phyloP scores from a whole-genome alignment of 78 protist species.

The Anaeramoeba flamelloides region DNA sequence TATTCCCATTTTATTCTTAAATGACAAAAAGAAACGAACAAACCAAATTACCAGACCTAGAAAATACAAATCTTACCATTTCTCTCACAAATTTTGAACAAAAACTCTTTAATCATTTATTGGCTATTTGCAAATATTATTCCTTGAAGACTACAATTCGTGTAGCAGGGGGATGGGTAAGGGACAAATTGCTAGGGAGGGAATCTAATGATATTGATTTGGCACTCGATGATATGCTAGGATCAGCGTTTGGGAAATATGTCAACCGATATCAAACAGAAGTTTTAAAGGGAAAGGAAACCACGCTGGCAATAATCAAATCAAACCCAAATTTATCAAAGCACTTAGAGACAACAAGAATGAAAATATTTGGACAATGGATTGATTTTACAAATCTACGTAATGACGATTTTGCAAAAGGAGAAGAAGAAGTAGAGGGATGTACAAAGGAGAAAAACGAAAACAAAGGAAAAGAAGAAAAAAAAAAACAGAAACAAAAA shows the following conservation, averaged over 20 bases:
- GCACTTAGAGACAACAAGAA: constrained; percentile 77
- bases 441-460: too few species aligned
- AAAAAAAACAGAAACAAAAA: too few species aligned
- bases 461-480: too few species aligned
- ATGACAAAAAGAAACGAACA: too few species aligned
- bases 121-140: too few species aligned
- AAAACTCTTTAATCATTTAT: too few species aligned
- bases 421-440: too few species aligned
- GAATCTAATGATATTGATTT: constrained; percentile 22
- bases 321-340: constrained; percentile 72
- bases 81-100: too few species aligned
- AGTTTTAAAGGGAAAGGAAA: neutral
- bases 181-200: constrained; percentile 48
- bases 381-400: constrained; percentile 82
- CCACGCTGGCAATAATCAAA: constrained; percentile 16
- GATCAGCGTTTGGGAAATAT: constrained; percentile 6
- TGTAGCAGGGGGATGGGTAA: constrained; percentile 93
- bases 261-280: neutral
- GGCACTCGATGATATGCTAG: neutral
- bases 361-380: constrained; percentile 25
- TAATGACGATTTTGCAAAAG: constrained; percentile 41
- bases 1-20: too few species aligned
- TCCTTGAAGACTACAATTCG: too few species aligned
- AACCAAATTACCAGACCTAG: too few species aligned
- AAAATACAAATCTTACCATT: too few species aligned